Conservation (phyloP, 2,329 filamentous ascomycete genomes). For the Pestalotiopsis sp. region DNA sequence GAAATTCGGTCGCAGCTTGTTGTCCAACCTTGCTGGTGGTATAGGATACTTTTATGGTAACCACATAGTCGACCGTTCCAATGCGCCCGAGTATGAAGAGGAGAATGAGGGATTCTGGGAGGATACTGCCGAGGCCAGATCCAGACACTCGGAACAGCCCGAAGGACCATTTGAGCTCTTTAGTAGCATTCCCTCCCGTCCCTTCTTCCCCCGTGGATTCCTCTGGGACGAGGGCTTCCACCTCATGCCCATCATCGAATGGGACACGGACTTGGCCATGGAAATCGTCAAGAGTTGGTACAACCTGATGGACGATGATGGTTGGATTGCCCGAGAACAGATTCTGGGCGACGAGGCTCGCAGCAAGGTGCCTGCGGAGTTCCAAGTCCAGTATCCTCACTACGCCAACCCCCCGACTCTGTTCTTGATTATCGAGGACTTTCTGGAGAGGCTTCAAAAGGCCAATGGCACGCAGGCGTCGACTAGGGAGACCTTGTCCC, state of each 20-base stretch:
- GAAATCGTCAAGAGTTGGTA: slow-evolving; percentile 97
- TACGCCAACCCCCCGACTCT: slow-evolving; percentile 97
- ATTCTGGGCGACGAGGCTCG: slow-evolving; percentile 90
- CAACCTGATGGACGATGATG: slow-evolving; percentile 92
- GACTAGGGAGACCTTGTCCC: slow-evolving; percentile 45
- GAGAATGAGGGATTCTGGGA: slow-evolving; percentile 96
- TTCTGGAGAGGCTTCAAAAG: slow-evolving; percentile 75
- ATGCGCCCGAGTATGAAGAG: slow-evolving; percentile 92
- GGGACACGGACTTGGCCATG: slow-evolving; percentile 85
- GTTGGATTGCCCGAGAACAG: slow-evolving; percentile 96
- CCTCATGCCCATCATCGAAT: slow-evolving; percentile 86
- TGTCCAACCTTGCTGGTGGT: slow-evolving; percentile 91
- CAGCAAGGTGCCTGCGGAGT: slow-evolving; percentile 91
- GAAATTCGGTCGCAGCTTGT: slow-evolving; percentile 83
- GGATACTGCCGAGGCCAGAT: slow-evolving; percentile 79
- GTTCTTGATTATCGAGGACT: slow-evolving; percentile 83
- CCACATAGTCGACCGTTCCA: slow-evolving; percentile 85
- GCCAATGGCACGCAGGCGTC: slow-evolving; percentile 49
- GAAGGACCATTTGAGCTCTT: slow-evolving; percentile 89
- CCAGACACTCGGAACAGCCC: slow-evolving; percentile 65
- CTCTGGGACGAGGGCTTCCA: slow-evolving; percentile 99
- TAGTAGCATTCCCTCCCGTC: slow-evolving; percentile 86
- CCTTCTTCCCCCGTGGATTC: slow-evolving; percentile 96
- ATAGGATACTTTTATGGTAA: slow-evolving; percentile 95
- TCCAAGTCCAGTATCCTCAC: slow-evolving; percentile 94